A percentile compares a stretch with the other conserved stretches of the same genome.
phyloP scores from a whole-genome alignment of 352 stramenopile species.

The Aphanomyces euteiches region DNA sequence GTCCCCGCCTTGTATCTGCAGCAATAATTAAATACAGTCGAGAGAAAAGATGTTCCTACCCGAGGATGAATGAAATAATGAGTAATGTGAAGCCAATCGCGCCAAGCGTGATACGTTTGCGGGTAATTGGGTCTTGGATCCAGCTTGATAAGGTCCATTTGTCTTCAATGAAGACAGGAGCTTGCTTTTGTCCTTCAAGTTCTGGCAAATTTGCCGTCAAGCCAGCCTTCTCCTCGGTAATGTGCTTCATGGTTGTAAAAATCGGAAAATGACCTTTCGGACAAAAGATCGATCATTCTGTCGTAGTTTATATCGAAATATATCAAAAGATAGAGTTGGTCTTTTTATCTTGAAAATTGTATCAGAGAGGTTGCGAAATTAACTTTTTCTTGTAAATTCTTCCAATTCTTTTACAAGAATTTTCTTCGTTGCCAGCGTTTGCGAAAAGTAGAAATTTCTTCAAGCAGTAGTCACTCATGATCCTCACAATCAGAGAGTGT shows the following conservation, averaged over 20 bases:
- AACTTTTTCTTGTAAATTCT: no score
- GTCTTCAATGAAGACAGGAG: conserved; percentile 22
- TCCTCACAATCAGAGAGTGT: no score
- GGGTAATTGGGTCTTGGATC: conserved; percentile 9
- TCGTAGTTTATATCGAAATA: no score
- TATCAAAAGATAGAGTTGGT: no score
- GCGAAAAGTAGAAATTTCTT: no score
- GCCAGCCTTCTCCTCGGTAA: conserved; percentile 5
- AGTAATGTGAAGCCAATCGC: neutral
- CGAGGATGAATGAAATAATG: conserved; percentile 2
- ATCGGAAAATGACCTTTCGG: neutral
- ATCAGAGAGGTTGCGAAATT: no score
- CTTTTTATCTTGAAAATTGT: neutral
- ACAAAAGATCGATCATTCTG: no score
- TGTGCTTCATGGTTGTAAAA: conserved; percentile 12
- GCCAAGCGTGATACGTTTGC: conserved; percentile 1
- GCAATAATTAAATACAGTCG: neutral
- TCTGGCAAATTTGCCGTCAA: conserved; percentile 1
- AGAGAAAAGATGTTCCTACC: neutral
- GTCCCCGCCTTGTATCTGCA: conserved; percentile 11
- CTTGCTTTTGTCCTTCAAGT: neutral
- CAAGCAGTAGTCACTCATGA: no score
- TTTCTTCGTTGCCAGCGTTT: no score
- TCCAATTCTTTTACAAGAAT: no score
- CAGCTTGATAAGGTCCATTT: conserved; percentile 10